These are phyloP conservation scores for Kazachstania viticola DNA, from an alignment of 805 yeast species.

Conservation along the genomic window DNA sequence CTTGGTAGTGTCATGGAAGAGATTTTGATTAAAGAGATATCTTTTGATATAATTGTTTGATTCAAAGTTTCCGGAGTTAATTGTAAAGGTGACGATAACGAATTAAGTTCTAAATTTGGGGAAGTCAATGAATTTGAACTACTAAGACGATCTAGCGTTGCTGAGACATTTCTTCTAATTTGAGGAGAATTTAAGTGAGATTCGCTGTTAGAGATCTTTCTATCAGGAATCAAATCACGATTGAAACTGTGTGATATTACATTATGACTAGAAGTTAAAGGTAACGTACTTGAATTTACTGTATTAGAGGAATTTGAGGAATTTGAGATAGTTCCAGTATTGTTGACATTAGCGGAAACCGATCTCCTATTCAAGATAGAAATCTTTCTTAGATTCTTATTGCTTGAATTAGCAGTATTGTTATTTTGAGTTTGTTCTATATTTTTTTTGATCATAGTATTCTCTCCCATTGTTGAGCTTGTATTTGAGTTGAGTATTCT, in stretches of 20 bases:
- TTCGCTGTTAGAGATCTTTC: not conserved
- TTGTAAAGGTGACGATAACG: slow-evolving; percentile 3
- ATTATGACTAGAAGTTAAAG: not conserved
- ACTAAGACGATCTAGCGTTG: slow-evolving; percentile 18
- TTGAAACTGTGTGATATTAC: not conserved
- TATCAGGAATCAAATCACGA: not conserved
- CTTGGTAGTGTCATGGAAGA: slow-evolving; percentile 30
- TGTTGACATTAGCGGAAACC: slow-evolving; percentile 5
- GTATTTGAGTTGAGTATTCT: slow-evolving; percentile 7
- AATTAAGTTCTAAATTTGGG: slow-evolving; percentile 17
- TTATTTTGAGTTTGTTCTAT: not conserved
- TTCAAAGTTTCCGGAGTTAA: slow-evolving; percentile 5
- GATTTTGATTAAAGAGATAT: slow-evolving; percentile 55
- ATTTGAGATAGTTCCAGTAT: not conserved
- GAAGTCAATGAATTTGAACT: slow-evolving; percentile 6
- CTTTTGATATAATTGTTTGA: slow-evolving; percentile 41
- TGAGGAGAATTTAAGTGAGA: slow-evolving; percentile 1
- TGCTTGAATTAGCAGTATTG: not conserved
- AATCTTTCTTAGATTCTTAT: slow-evolving; percentile 8
- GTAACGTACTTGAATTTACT: not conserved
- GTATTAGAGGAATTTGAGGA: not conserved
- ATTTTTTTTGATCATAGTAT: too few species aligned
- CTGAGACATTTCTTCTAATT: slow-evolving; percentile 18
- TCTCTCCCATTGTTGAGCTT: too few species aligned
- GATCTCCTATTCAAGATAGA: slow-evolving; percentile 17